Conservation (phyloP, 768 basidiomycete species). For the Collybia sp. region DNA sequence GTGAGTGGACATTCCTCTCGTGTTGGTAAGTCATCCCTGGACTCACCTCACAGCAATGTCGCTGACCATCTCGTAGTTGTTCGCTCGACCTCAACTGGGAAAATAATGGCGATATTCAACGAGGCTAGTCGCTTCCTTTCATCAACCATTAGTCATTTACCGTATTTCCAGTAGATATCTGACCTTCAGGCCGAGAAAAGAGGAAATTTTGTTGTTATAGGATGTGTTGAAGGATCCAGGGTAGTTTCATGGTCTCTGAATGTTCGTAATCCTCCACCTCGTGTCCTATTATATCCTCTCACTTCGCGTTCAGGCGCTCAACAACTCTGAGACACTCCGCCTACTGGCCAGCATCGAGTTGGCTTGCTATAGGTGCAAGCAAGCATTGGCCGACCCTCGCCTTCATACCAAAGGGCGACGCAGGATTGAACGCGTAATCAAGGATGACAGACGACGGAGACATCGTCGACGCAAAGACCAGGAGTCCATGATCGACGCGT, state of each 20-base stretch:
- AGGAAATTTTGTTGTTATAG: constrained; percentile 83
- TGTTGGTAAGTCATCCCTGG: constrained; percentile 53
- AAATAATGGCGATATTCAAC: constrained; percentile 64
- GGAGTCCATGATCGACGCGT: constrained; percentile 77
- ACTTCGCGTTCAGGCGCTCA: constrained; percentile 53
- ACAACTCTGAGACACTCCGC: constrained; percentile 78
- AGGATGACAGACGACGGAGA: constrained; percentile 76
- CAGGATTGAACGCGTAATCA: constrained; percentile 76
- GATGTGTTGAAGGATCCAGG: constrained; percentile 66
- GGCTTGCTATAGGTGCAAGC: constrained; percentile 74
- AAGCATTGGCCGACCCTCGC: constrained; percentile 64
- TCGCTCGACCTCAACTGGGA: constrained; percentile 58
- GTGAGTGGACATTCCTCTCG: constrained; percentile 71
- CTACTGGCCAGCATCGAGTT: constrained; percentile 81
- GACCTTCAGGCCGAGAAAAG: constrained; percentile 84
- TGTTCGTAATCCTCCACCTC: constrained; percentile 34
- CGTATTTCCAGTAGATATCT: constrained; percentile 35
- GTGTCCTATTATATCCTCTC: constrained; percentile 8
- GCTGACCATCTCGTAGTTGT: constrained; percentile 39
- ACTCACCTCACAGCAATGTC: constrained; percentile 1
- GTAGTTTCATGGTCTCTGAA: constrained; percentile 87
- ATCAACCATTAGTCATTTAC: neutral
- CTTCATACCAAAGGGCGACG: constrained; percentile 59
- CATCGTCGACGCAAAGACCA: constrained; percentile 83
- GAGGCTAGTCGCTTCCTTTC: constrained; percentile 42